Evolutionary conservation across 2,329 filamentous ascomycete species (phyloP), one percentile per base, ranked within the genome.

Genomic region (Penicillium sp.): DNA sequence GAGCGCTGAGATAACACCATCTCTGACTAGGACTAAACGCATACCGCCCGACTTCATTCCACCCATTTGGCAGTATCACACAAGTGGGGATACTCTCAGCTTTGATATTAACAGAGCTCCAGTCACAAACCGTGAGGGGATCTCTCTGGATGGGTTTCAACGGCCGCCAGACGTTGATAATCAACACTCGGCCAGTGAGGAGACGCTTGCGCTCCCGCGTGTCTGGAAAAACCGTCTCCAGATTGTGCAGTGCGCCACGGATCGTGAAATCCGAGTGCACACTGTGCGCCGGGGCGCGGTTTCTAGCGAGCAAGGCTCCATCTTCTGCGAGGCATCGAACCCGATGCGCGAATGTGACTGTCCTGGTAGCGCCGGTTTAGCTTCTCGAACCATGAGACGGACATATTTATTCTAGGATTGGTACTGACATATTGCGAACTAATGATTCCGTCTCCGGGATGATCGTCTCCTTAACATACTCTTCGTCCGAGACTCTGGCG

Each of bases 261-360:
- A 40, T 8, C 7, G 55, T 54, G 45, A 57, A 54, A 37, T 59
- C 56, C 28, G 57, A 58, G 49, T 61, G 57, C n/a, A 55, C 53
- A 17, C 46, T 54, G 48, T 58, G 52, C 19, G 57, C 54, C 7
- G 59, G 53, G 4, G 53, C 51, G 35, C 56, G 48, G 26, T 54
- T 54, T 39, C 54, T 46, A 8, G 53, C 52, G n/a, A 54, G 43
- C 26, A 50, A 32, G 41, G 51, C 53, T 13, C 53, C 53, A 39
- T 73, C 69, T 32, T 52, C 57, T 4, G 62, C 56, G 29, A 64
- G 61, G 40, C 75, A 73, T n/a, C 75, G 75, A 58, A 84, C 78
- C 6, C 78, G 82, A 66, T 83, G 79, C 66, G 82, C 78, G 61
- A 83, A 84, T 61, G 83, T 80, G 69, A 79, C 75, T 56, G 82